These are phyloP conservation scores for Chondrus crispus DNA, from an alignment of 23 red algal genomes.

Conservation along the genomic window DNA sequence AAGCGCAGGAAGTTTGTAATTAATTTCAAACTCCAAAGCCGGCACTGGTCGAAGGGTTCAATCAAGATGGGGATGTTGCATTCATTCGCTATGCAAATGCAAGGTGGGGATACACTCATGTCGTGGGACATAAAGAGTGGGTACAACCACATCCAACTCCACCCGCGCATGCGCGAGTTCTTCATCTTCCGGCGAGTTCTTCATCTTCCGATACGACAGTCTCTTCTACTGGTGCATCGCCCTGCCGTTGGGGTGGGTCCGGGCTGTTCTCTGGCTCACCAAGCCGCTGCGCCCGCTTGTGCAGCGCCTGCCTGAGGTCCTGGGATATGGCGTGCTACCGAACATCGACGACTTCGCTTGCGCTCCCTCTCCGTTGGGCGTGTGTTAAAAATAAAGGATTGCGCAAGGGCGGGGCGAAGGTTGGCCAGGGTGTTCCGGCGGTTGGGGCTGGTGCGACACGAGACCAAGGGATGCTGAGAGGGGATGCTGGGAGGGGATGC, in stretches of 20 bases:
- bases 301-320: neutral
- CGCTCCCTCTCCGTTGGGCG: neutral
- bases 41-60: neutral
- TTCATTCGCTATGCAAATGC: neutral
- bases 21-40: neutral
- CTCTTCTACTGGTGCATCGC: neutral
- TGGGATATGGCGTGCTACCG: neutral
- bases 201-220: neutral
- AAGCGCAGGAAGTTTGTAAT: neutral
- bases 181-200: constrained; percentile 11
- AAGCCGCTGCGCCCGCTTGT: neutral
- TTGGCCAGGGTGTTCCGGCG: too few species aligned
- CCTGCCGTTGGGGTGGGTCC: neutral
- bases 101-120: constrained; percentile 10
- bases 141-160: constrained; percentile 1
- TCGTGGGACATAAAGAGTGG: constrained; percentile 19
- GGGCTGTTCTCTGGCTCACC: neutral
- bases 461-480: too few species aligned
- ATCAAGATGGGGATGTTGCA: constrained; percentile 18
- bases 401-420: too few species aligned
- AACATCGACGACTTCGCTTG: neutral
- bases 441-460: too few species aligned
- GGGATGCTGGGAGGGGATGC: too few species aligned
- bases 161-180: constrained; percentile 22
- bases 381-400: too few species aligned